These are phyloP conservation scores for Zygotorulaspora sp. DNA, from an alignment of 805 yeast genomes.

Conservation along the genomic window DNA sequence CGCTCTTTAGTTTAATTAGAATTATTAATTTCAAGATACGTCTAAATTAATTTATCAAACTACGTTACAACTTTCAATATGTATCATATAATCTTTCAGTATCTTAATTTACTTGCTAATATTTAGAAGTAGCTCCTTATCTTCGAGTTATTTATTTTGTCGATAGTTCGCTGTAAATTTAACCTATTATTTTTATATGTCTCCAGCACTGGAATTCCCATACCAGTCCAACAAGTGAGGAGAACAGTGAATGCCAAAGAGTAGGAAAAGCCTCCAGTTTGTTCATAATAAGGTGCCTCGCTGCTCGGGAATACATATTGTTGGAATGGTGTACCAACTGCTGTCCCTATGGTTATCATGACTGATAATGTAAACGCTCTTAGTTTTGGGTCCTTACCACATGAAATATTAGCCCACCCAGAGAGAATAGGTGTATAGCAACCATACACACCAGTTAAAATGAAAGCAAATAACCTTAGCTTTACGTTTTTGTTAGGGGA, in stretches of 20 bases:
- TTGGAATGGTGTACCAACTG: slow-evolving; percentile 31
- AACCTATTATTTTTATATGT: slow-evolving; percentile 1
- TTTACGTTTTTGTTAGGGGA: slow-evolving; percentile 13
- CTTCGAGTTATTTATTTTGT: too few species aligned
- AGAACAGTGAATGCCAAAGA: slow-evolving; percentile 25
- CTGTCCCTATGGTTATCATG: slow-evolving; percentile 25
- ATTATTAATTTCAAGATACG: too few species aligned
- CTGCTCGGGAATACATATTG: slow-evolving; percentile 33
- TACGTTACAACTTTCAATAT: too few species aligned
- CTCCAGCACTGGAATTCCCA: slow-evolving; percentile 24
- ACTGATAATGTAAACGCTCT: slow-evolving; percentile 29
- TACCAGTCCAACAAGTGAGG: slow-evolving; percentile 22
- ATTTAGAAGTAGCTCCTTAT: too few species aligned
- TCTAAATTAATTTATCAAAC: too few species aligned
- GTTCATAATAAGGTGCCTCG: slow-evolving; percentile 30
- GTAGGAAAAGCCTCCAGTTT: slow-evolving; percentile 29
- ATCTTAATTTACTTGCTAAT: too few species aligned
- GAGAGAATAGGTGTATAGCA: slow-evolving; percentile 14
- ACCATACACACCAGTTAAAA: slow-evolving; percentile 17
- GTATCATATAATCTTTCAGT: too few species aligned
- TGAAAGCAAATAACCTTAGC: slow-evolving; percentile 25
- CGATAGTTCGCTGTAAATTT: too few species aligned
- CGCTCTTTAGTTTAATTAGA: too few species aligned
- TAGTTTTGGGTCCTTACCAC: slow-evolving; percentile 22
- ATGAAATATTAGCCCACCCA: slow-evolving; percentile 16